Percentiles rank a stretch among this genome's conserved stretches.
These are phyloP conservation scores for Alnus glutinosa DNA, from an alignment of 306 rosid species.

Conservation along the genomic window DNA sequence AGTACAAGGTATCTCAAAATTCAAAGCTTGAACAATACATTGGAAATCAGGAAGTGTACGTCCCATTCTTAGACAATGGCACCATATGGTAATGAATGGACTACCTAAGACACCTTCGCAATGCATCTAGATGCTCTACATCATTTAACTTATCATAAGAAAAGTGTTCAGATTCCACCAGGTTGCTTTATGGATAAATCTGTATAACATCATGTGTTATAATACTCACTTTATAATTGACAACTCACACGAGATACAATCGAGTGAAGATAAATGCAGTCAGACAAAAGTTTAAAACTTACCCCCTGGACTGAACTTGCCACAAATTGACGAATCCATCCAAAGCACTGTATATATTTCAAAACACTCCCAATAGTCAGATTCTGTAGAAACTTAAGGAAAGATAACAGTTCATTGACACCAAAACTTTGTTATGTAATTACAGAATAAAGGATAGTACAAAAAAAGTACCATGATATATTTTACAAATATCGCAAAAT, in stretches of 20 bases:
- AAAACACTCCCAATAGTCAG: slow-evolving; percentile 32
- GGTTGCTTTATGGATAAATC: not conserved
- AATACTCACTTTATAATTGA: not conserved
- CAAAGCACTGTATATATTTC: slow-evolving; percentile 67
- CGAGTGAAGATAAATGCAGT: not conserved
- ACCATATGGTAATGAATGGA: not conserved
- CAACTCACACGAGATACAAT: not conserved
- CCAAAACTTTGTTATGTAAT: not conserved
- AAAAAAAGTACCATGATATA: not conserved
- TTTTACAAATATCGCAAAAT: not conserved
- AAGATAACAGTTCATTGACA: not conserved
- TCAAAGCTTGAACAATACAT: too few species aligned
- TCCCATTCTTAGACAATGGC: not conserved
- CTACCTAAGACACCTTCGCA: not conserved
- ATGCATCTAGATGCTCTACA: slow-evolving; percentile 8
- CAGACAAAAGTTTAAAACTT: slow-evolving; percentile 28
- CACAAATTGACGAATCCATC: slow-evolving; percentile 82
- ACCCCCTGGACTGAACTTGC: slow-evolving; percentile 68
- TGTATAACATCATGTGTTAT: not conserved
- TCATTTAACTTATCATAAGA: not conserved
- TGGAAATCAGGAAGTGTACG: too few species aligned
- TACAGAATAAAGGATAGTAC: not conserved
- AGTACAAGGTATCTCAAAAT: too few species aligned
- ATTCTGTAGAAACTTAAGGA: slow-evolving; percentile 12
- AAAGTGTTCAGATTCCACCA: slow-evolving; percentile 7